Evolutionary conservation across 1,284 basidiomycete species (phyloP), one percentile per base, ranked within the genome.

Genomic region (Ganoderma leucocontextum): DNA sequence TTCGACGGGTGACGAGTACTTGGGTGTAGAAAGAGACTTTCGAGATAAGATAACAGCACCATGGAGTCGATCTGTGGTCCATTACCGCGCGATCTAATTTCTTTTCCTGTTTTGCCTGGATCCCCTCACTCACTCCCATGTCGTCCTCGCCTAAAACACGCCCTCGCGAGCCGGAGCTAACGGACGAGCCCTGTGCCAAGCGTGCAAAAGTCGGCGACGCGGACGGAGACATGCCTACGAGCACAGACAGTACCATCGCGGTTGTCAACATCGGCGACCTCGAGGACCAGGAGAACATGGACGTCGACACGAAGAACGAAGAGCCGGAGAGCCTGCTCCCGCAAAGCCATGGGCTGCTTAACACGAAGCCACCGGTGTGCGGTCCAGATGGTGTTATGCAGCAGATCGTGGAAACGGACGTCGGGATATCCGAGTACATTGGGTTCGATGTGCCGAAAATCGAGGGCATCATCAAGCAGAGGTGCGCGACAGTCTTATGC

Each of bases 381-480:
- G 80, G 83, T 35, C 81, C 83, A 36, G 84, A 84, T 64, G 85
- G 85, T 52, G 80, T 83, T 53, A 82, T 89, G 72, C 78, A 80
- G 66, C 88, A 88, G 73, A 87, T 95, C 44, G 82, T 89, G 65
- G 95, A 98, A 79, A 84, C 85, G 8, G 92, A 97, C 76, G 96
- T 97, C 61, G 96, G 96, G 1, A 97, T 98, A 66, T 93, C 93
- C 9, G 93, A 95, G 75, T 98, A 96, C 80, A 88, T 95, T 70
- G 89, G 90, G 13, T 83, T 85, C 29, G 86, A 87, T 67, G 86
- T 91, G n/a, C 85, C 91, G 5, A 87, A 87, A 73, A 91, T 98
- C 71, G 86, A 91, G 61, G 96, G 95, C 9, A 96, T 98, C 76
- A 97, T 98, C 79, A 98, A 98, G 81, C 96, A 98, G 81, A 86